phyloP scores from a whole-genome alignment of 164 flowering plant species.

The Vitis amurensis region DNA sequence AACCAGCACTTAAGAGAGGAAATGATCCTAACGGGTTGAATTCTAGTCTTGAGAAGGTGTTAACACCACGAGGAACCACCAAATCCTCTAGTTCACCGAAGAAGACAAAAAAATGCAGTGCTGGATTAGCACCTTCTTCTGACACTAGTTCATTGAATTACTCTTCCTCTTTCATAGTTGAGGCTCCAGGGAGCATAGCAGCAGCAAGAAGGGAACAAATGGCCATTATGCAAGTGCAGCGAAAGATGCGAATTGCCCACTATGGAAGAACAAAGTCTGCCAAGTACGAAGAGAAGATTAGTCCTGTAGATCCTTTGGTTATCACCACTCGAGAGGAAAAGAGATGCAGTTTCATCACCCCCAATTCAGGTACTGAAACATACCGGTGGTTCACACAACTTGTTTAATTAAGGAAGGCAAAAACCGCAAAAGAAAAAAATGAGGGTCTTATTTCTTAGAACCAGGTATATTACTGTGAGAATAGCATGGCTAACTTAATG shows the following conservation, averaged over 20 bases:
- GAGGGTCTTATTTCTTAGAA: background rate
- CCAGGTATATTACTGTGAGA: background rate
- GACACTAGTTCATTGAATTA: conserved; percentile 16
- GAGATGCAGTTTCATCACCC: conserved; percentile 81
- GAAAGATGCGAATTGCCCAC: conserved; percentile 82
- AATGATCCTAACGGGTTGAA: conserved; percentile 41
- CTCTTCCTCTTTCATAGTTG: conserved; percentile 50
- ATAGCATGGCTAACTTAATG: background rate
- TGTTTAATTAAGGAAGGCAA: too few species aligned
- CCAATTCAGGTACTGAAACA: conserved; percentile 64
- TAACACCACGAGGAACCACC: conserved; percentile 15
- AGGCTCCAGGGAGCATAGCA: conserved; percentile 77
- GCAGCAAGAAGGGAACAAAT: conserved; percentile 82
- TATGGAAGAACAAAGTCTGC: conserved; percentile 79
- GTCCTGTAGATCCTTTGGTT: conserved; percentile 28
- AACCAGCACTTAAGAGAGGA: conserved; percentile 38
- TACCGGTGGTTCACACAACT: too few species aligned
- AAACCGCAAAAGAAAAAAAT: too few species aligned
- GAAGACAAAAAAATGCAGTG: conserved; percentile 26
- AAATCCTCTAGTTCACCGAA: conserved; percentile 9
- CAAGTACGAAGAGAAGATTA: conserved; percentile 39
- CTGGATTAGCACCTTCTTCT: background rate
- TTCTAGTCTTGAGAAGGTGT: conserved; percentile 40
- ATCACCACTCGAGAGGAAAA: conserved; percentile 35
- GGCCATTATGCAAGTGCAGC: conserved; percentile 58